Conservation (phyloP, 140 eudicot genomes). For the Anethum foeniculum region DNA sequence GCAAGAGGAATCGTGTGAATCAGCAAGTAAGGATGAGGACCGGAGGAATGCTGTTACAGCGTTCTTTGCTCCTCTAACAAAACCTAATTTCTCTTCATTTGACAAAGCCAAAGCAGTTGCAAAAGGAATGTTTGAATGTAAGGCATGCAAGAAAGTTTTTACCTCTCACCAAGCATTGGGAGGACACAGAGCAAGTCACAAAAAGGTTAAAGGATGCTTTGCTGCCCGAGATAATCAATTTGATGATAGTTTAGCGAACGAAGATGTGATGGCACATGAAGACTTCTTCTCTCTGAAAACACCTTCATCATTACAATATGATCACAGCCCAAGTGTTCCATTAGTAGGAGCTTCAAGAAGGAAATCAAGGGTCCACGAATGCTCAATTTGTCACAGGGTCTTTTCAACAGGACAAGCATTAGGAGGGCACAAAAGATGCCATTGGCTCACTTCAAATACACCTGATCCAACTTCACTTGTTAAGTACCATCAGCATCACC, state of each 20-base stretch:
- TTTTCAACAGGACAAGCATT: constrained; percentile 90
- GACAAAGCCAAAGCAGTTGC: constrained; percentile 58
- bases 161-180: constrained; percentile 98
- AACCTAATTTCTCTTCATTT: constrained; percentile 17
- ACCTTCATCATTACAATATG: constrained; percentile 37
- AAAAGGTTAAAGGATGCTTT: constrained; percentile 90
- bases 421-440: constrained; percentile 94
- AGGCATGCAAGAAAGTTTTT: constrained; percentile 87
- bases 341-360: constrained; percentile 37
- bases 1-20: constrained; percentile 61
- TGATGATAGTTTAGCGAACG: constrained; percentile 34
- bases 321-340: constrained; percentile 36
- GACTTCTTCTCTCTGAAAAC: constrained; percentile 50
- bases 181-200: constrained; percentile 94
- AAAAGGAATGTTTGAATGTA: constrained; percentile 80
- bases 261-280: constrained; percentile 44
- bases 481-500: constrained; percentile 26
- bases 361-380: constrained; percentile 79
- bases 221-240: constrained; percentile 61
- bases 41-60: constrained; percentile 32
- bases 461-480: constrained; percentile 42
- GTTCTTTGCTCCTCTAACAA: constrained; percentile 23
- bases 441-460: constrained; percentile 83
- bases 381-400: constrained; percentile 71
- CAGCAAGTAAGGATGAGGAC: constrained; percentile 63